Evolutionary conservation across 257 asterid genomes (phyloP), one percentile per base, ranked within the genome.

Genomic region (Coffea canephora): DNA sequence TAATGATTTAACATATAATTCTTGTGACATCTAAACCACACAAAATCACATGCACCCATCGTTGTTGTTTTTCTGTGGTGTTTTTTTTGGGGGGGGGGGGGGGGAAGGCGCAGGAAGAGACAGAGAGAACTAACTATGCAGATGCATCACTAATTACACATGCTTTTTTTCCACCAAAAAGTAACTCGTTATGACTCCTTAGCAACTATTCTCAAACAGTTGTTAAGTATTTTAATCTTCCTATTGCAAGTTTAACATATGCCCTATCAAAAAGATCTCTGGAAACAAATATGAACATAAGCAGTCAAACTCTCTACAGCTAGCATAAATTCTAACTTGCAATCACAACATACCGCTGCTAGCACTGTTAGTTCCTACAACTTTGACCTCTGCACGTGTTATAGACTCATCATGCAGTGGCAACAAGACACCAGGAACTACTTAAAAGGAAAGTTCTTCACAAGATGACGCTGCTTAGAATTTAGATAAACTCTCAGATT

Each of bases 1-100:
- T 69, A 78, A 34, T 75, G 62, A 31, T 81, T 27, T 55, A 13
- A 72, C 39, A 61, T 43, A 52, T 43, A 74, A 69, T 15, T 52
- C 41, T 18, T 25, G 34, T 31, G 34, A 31, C 16, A 54, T 23
- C n/a, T 74, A 59, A 41, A 61, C 11, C 21, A 62, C 7, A 15
- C 16, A 52, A 31, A 27, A 13, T 25, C 41, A 72, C 10, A 27
- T 4, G 16, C 49, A 31, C 34, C 34, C 34, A 31, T 31, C 34
- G 34, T 31, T 31, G 34, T 31, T 31, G 34, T 31, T 31, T 31
- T 31, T 31, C 34, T 31, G 34, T 0, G 34, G 34, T 31, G 34
- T 31, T 31, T 31, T 31, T 31, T 31, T 31, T 31, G 27, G 31
- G 14, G 15, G 12, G 54, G 12, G 69, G 25, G 36, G 25, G 31